A percentile compares a stretch with the other conserved stretches of the same genome.
These are phyloP conservation scores for Penstemon eatonii DNA, from an alignment of 257 asterid genomes.

Conservation along the genomic window DNA sequence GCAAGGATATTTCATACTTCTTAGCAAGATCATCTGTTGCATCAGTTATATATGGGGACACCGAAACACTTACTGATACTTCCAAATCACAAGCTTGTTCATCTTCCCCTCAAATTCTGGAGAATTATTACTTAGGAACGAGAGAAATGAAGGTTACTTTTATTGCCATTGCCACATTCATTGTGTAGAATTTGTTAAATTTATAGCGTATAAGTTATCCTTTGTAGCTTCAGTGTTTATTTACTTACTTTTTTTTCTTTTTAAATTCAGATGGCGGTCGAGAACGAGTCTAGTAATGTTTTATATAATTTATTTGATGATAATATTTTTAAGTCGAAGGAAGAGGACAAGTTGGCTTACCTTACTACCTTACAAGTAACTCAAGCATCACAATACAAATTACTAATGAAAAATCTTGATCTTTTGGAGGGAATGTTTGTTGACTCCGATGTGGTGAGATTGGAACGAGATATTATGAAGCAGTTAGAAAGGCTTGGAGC, in stretches of 20 bases:
- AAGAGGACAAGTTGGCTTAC: constrained; percentile 31
- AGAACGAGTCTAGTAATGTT: constrained; percentile 34
- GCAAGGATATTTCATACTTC: constrained; percentile 45
- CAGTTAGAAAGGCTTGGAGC: constrained; percentile 78
- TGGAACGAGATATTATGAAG: constrained; percentile 74
- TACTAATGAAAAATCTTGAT: constrained; percentile 71
- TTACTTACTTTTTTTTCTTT: not conserved
- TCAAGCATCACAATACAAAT: constrained; percentile 48
- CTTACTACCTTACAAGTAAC: constrained; percentile 40
- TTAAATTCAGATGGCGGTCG: constrained; percentile 41
- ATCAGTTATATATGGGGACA: constrained; percentile 50
- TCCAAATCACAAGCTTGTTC: constrained; percentile 44
- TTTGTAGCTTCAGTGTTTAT: not conserved
- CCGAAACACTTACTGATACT: constrained; percentile 46
- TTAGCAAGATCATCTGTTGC: constrained; percentile 45
- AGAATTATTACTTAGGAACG: constrained; percentile 39
- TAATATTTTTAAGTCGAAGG: constrained; percentile 20
- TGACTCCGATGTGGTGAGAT: constrained; percentile 45
- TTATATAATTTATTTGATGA: constrained; percentile 34
- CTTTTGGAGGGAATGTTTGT: constrained; percentile 61
- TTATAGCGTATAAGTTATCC: too few relatives aligned
- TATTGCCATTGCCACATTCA: not conserved
- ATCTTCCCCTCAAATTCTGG: constrained; percentile 45
- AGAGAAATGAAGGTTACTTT: constrained; percentile 52
- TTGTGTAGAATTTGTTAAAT: constrained; percentile 3